Base-by-base conservation (phyloP, 805 yeast genomes). In the Maudiozyma barnettii region DNA sequence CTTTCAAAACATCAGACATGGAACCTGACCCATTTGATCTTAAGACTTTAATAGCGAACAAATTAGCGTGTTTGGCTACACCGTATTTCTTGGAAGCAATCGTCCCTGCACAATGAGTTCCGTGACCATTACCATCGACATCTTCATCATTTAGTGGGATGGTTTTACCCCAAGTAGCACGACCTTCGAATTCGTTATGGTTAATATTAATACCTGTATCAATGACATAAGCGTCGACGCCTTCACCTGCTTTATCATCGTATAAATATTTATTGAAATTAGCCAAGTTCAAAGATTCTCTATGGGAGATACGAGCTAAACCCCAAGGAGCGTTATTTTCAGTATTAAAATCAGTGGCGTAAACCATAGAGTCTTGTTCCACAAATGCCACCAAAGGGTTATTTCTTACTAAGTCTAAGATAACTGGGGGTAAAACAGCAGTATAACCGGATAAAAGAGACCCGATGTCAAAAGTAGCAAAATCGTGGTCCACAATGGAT, bases 31-130 rank as follows among this genome's bases (percentile, higher is more conserved):
- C 95, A 61, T 82, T 81, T 29, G 87, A 79, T 68, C 82, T 79
- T 66, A 87, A 74, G 9, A 87, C 95, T 65, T 87, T 86, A 50
- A 87, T 85, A 29, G 95, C 95, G 57, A 84, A 88, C 47, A 87
- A 66, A 19, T 80, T 73, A 9, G 90, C 93, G 45, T 77, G 72
- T 68, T 88, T 87, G 48, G 95, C 90, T 47, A 87, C 86, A 70
- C 96, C 96, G 54, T 82, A 86, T 45, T 78, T 71, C 51, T 73
- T 72, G 20, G 93, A 84, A 44, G 82, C 96, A 58, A 90, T 86
- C 33, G 95, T 88, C 68, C 96, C 97, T n/a, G 96, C 95, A 71
- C 95, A 87, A 62, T 89, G 97, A 41, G 96, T 87, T 60, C 97
- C 97, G 68, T 89, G 97, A 45, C 96, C 97, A 59, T 86, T 84